Base-by-base conservation (phyloP, 2,329 filamentous ascomycete species). In the Hawksworthiomyces lignivorus region DNA sequence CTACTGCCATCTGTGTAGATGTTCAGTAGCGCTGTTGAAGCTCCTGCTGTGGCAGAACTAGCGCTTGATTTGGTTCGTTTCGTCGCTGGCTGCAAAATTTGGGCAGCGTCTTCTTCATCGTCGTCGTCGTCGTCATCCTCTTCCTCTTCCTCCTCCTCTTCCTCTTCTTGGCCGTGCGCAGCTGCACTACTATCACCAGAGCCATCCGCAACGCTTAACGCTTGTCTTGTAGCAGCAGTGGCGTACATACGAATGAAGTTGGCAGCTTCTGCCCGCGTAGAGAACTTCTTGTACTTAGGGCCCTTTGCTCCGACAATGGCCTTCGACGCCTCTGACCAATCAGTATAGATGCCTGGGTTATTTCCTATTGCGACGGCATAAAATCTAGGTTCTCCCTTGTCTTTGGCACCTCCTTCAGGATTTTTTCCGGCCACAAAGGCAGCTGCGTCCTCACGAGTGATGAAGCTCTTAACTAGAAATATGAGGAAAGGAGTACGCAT, bases 271-370 rank as follows among this genome's bases (percentile, higher is more conserved):
- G 69, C 70, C 20, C 73, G 69, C 1, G 76, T 83, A 4, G 65
- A 61, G 50, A 88, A 89, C 48, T 75, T 82, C 60, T 82, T 84
- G 59, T 84, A 79, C 51, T 78, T 79, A 30, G 77, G 75, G 5
- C 79, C 80, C 52, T 82, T 82, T 56, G 80, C 82, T 3, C 83
- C 86, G 24, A 70, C 77, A 47, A 92, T 86, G 49, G 90, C 84
- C 49, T 79, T 69, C 47, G 82, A 71, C 10, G 84, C 86, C 31
- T 80, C 75, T 11, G 73, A 61, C 87, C 88, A 82, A 43, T 77
- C 68, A 2, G 64, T 69, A 56, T 77, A 82, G 22, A 82, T 73
- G 24, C 78, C 78, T 2, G 77, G 73, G 15, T 60, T 61, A 32
- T 62, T 65, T n/a, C 77, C 78, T 5, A 75, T 64, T 1, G 77